A percentile compares a stretch with the other conserved stretches of the same genome.
Evolutionary conservation across 441 rosid genomes (phyloP).

Genomic region (Erodium trifolium): DNA sequence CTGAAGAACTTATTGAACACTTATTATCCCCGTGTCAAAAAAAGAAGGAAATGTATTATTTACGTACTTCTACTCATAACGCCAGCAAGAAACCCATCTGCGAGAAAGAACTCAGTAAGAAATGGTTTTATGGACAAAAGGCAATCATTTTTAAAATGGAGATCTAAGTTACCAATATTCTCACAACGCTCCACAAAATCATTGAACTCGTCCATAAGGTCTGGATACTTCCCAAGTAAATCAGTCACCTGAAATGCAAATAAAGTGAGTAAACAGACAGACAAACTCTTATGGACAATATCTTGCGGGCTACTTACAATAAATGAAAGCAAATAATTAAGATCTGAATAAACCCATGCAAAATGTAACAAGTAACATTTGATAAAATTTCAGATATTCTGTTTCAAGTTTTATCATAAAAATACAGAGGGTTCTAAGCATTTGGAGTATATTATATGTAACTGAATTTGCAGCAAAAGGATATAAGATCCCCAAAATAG

Average conservation of each 20-base stretch:
- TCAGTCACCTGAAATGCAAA: constrained; percentile 46
- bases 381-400: not conserved
- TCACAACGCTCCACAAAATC: constrained; percentile 81
- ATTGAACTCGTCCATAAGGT: constrained; percentile 78
- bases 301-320: not conserved
- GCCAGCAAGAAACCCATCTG: constrained; percentile 87
- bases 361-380: not conserved
- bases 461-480: too few species aligned
- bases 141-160: constrained; percentile 19
- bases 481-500: too few species aligned
- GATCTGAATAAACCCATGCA: too few species aligned
- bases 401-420: too few species aligned
- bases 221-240: constrained; percentile 75
- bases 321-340: not conserved
- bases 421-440: too few species aligned
- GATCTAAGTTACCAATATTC: constrained; percentile 54
- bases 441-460: too few species aligned
- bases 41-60: constrained; percentile 12
- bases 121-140: constrained; percentile 37
- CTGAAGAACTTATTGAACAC: too few species aligned
- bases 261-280: not conserved
- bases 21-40: not conserved
- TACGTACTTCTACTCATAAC: constrained; percentile 84
- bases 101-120: constrained; percentile 29
- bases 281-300: constrained; percentile 18